phyloP scores from a whole-genome alignment of 768 basidiomycete genomes.

The Pleurotus giganteus region DNA sequence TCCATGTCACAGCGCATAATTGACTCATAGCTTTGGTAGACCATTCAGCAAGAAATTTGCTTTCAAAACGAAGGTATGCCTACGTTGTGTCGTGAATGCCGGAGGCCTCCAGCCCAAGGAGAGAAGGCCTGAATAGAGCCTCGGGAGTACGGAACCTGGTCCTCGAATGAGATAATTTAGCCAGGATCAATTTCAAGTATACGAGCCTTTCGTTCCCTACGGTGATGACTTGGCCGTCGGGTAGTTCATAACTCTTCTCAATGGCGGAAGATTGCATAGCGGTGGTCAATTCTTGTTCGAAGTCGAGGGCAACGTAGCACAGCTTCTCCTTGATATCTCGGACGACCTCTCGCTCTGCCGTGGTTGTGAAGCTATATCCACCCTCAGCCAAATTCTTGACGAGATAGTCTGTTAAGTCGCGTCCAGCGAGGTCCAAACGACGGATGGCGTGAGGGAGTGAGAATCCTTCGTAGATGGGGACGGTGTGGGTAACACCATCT shows the following conservation, averaged over 20 bases:
- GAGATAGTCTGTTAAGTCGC: conserved; percentile 84
- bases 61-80: conserved; percentile 27
- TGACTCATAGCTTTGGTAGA: conserved; percentile 64
- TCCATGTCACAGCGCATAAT: conserved; percentile 88
- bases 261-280: conserved; percentile 86
- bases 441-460: conserved; percentile 90
- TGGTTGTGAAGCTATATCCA: conserved; percentile 92
- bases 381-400: conserved; percentile 88
- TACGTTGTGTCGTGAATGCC: conserved; percentile 93
- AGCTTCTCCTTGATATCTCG: conserved; percentile 98
- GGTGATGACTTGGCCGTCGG: conserved; percentile 94
- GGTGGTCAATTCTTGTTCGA: conserved; percentile 90
- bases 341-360: conserved; percentile 92
- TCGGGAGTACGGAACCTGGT: conserved; percentile 87
- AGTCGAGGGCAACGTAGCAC: conserved; percentile 93
- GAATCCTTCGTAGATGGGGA: conserved; percentile 96
- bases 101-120: conserved; percentile 85
- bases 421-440: conserved; percentile 89
- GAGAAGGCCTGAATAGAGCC: conserved; percentile 89
- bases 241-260: conserved; percentile 91
- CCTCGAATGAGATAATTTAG: conserved; percentile 55
- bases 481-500: conserved; percentile 95
- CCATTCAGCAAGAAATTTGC: conserved; percentile 17
- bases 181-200: conserved; percentile 55
- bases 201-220: conserved; percentile 90